Evolutionary conservation across 371 early-diverging fungal species (phyloP).

Genomic region (Mucor saturninus): DNA sequence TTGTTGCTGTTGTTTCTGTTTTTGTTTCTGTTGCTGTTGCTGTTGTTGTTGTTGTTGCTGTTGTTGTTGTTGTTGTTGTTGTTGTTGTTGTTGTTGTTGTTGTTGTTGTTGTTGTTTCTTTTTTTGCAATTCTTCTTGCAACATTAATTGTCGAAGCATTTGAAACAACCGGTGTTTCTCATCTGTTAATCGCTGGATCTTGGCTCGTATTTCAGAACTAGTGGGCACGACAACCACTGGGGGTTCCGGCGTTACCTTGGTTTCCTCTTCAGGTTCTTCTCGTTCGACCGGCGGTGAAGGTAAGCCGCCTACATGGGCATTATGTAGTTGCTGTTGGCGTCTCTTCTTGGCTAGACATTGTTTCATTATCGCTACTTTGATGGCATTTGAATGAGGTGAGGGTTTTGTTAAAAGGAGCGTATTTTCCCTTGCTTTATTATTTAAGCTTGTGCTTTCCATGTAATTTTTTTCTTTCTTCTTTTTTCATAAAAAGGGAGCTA

Average conservation of each 20-base stretch:
- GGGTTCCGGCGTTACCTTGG: slow-evolving; percentile 6
- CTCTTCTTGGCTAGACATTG: slow-evolving; percentile 13
- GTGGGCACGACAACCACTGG: neutral
- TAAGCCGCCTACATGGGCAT: slow-evolving; percentile 27
- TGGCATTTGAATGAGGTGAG: slow-evolving; percentile 15
- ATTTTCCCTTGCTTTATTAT: slow-evolving; percentile 18
- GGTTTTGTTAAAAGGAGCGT: slow-evolving; percentile 25
- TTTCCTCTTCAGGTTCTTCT: slow-evolving; percentile 19
- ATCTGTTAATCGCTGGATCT: slow-evolving; percentile 25
- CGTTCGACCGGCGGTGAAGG: slow-evolving; percentile 37
- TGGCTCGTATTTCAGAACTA: neutral
- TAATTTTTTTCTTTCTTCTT: neutral
- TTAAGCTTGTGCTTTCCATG: slow-evolving; percentile 24
- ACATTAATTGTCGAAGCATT: slow-evolving; percentile 26
- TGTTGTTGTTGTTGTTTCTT: neutral
- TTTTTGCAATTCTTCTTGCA: slow-evolving; percentile 23
- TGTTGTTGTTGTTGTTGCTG: neutral
- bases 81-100: slow-evolving; percentile 8
- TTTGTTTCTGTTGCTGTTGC: slow-evolving; percentile 1
- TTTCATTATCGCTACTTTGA: slow-evolving; percentile 25
- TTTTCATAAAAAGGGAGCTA: neutral
- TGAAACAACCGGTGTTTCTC: slow-evolving; percentile 36
- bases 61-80: neutral
- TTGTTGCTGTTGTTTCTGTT: neutral
- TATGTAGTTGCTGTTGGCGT: neutral